Percentiles rank a stretch among this genome's conserved stretches.
Conservation (phyloP, 345 rosid species). For the Excoecaria cochinchinensis region DNA sequence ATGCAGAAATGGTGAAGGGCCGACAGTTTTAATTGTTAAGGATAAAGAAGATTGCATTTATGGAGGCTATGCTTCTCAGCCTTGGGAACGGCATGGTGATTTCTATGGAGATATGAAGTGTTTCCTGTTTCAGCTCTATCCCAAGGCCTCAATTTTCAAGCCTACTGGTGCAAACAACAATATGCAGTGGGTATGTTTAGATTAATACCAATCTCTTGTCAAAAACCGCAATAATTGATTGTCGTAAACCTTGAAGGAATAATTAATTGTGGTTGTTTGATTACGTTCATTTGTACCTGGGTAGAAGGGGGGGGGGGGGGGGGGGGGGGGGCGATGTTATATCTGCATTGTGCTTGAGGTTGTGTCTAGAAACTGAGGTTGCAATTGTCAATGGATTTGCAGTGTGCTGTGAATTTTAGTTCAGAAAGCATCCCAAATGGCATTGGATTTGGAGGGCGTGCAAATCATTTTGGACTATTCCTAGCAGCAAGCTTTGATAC, state of each 20-base stretch:
- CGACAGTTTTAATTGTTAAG: constrained; percentile 65
- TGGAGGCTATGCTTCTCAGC: constrained; percentile 93
- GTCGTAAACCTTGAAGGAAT: not conserved
- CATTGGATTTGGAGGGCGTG: constrained; percentile 81
- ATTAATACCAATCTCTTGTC: not conserved
- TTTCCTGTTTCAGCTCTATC: constrained; percentile 78
- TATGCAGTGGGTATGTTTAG: constrained; percentile 78
- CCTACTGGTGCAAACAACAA: constrained; percentile 86
- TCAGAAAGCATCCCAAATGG: constrained; percentile 95
- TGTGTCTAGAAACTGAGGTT: not conserved
- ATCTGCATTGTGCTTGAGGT: too few species aligned
- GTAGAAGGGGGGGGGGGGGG: too few species aligned
- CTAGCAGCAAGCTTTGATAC: constrained; percentile 72
- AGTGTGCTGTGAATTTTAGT: constrained; percentile 85
- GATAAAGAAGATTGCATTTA: constrained; percentile 74
- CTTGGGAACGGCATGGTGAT: constrained; percentile 80
- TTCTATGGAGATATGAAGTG: constrained; percentile 96
- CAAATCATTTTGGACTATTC: constrained; percentile 76
- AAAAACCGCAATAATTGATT: not conserved
- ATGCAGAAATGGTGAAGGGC: constrained; percentile 66
- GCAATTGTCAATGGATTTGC: constrained; percentile 17
- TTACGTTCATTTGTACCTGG: not conserved
- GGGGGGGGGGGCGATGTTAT: too few species aligned
- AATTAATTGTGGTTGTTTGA: not conserved
- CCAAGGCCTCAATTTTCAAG: constrained; percentile 61